Base-by-base conservation (phyloP, 164 flowering plant species). In the Nymphaea colorata region DNA sequence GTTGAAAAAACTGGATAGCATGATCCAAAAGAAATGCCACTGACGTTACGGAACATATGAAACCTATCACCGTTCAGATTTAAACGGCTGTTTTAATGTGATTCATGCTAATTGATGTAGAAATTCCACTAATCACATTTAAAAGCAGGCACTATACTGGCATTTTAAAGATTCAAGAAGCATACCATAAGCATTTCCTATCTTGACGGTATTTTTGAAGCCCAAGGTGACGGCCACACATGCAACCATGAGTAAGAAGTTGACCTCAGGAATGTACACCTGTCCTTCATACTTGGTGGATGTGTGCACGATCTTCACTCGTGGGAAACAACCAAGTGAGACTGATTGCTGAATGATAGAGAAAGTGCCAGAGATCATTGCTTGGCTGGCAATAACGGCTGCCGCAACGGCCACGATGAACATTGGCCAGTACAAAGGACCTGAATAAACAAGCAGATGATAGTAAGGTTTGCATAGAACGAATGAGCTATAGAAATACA, bases 181-280 rank as follows among this genome's bases (percentile, higher is more conserved):
- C 47, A n/a, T 88, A 88, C 97, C 97, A 59, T 91, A 91, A 10
- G 95, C 95, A 71, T 91, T 82, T 64, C 89, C 88, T 45, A 91
- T 86, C 71, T 85, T 79, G 16, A 3, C 64, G 2, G 90, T 85
- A 2, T 75, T 82, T 63, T 70, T 77, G 79, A 89, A 91, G 2
- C 76, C 84, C 25, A 78, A 11, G 4, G 91, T 86, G 73, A 91
- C 89, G 2, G 59, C 72, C 2, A 91, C 76, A 66, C 88, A 88
- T 45, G 87, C 90, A 5, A 81, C 0, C 90, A 85, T 85, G 36
- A 87, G 82, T 14, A 87, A 51, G 72, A 79, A 82, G 43, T 85
- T 85, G 65, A 87, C 62, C 71, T 87, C 89, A 3, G 87, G 87
- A 17, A 85, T 81, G 78, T 73, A 77, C 15, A 77, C 75, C 62